Conservation (phyloP, 2,329 filamentous ascomycete species). For the Blastomyces percursus region DNA sequence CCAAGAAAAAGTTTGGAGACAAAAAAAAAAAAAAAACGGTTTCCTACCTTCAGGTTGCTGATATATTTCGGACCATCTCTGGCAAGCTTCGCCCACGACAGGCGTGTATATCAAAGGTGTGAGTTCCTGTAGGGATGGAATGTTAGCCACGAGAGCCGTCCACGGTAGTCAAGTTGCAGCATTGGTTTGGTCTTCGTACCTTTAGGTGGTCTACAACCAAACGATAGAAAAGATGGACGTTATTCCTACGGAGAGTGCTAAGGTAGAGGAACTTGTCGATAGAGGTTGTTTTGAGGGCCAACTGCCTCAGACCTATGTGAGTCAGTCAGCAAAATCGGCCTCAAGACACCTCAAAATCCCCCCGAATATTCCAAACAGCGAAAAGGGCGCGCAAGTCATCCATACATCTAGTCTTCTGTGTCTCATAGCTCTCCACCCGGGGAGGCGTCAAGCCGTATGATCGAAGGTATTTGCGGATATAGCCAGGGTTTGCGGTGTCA, state of each 20-base stretch:
- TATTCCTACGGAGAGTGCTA: constrained; percentile 40
- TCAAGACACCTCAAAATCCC: background rate
- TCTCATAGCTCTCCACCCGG: constrained; percentile 39
- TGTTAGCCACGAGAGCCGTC: background rate
- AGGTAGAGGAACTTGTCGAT: constrained; percentile 43
- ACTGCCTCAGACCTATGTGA: constrained; percentile 34
- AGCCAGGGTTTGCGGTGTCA: constrained; percentile 40
- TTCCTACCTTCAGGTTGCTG: constrained; percentile 71
- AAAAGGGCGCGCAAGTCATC: background rate
- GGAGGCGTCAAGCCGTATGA: constrained; percentile 42
- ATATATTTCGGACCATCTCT: constrained; percentile 93
- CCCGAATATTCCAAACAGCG: background rate
- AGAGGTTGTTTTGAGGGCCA: constrained; percentile 36
- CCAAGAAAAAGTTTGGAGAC: background rate
- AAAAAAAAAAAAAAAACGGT: background rate
- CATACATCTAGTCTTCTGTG: constrained; percentile 39
- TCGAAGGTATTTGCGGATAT: constrained; percentile 42
- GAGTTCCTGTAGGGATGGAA: constrained; percentile 27
- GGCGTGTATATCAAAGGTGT: constrained; percentile 43
- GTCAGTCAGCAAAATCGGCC: background rate
- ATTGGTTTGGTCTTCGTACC: constrained; percentile 19
- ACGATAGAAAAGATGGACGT: constrained; percentile 44
- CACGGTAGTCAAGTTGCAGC: background rate
- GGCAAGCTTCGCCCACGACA: constrained; percentile 77
- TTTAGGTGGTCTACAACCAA: constrained; percentile 38